Evolutionary conservation across 805 yeast species (phyloP).

Genomic region (Schwanniomyces vanrijiae): DNA sequence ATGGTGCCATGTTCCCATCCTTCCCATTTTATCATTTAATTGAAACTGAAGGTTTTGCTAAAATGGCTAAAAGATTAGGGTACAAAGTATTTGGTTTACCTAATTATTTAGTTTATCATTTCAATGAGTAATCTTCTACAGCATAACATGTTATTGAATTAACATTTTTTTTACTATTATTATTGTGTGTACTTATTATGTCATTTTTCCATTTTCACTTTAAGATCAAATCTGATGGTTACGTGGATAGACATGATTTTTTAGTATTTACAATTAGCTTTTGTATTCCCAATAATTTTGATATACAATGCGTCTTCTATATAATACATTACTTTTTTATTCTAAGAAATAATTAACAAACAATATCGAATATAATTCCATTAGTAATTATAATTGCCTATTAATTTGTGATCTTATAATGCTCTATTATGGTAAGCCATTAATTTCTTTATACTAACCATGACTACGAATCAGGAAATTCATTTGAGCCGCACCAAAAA

Average conservation of each 20-base stretch:
- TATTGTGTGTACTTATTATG: background rate
- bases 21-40: constrained; percentile 96
- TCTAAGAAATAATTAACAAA: too few relatives aligned
- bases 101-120: constrained; percentile 89
- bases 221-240: background rate
- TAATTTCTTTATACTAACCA: background rate
- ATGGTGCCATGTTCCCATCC: constrained; percentile 99
- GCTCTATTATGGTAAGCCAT: background rate
- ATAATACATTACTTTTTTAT: background rate
- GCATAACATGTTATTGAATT: background rate
- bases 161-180: background rate
- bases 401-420: background rate
- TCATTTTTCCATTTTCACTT: background rate
- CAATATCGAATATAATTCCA: too few relatives aligned
- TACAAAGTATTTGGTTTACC: constrained; percentile 92
- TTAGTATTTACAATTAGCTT: background rate
- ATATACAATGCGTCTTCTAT: background rate
- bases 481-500: constrained; percentile 6
- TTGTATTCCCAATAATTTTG: background rate
- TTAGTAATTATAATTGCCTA: too few relatives aligned
- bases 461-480: constrained; percentile 5
- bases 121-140: constrained; percentile 57
- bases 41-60: constrained; percentile 98
- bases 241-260: background rate
- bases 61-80: constrained; percentile 93